Evolutionary conservation across 495 filamentous ascomycete genomes (phyloP), one percentile per base, ranked within the genome.

Genomic region (Aspergillus leporis): DNA sequence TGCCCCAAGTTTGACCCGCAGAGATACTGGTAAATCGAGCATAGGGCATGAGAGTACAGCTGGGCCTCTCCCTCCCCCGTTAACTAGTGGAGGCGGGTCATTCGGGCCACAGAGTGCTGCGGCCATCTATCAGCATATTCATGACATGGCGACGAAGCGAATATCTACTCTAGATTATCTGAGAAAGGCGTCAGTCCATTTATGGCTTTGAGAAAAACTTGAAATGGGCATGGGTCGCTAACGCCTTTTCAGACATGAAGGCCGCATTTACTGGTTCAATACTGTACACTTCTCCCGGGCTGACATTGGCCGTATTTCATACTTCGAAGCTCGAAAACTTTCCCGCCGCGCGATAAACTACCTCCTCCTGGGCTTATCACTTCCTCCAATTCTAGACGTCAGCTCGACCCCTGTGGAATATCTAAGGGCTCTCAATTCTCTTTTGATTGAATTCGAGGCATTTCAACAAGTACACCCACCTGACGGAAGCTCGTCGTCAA

Each of bases 111-210:
- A 84, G 60, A 90, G 85, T 66, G 88, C 89, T 16, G 77, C 82
- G 47, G 76, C 78, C 34, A 79, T 88, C 41, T 93, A 91, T 70
- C 87, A 92, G 69, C 90, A 95, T 59, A 90, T 99, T 43, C 89
- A 94, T 47, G 93, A 97, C 31, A 85, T 88, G 69, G 88, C 90
- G 8, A 87, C 90, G 21, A 99, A 97, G 78, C 82, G 94, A 62
- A 96, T 98, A 76, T 91, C 92, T n/a, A 99, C 95, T 0, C 69
- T 99, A 28, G 91, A 95, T 66, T 99, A 98, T 64, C 73, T 99
- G 50, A 83, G 92, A 52, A 97, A 95, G 75, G 88, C 90, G 90
- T 96, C 74, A 73, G 89, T 83, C 49, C 8, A 45, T 41, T n/a
- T n/a, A 25, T 34, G 34, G 10, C 25, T 41, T 46, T 7, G 18